Conservation (phyloP, 371 early-diverging fungal species). For the Cokeromyces recurvatus region DNA sequence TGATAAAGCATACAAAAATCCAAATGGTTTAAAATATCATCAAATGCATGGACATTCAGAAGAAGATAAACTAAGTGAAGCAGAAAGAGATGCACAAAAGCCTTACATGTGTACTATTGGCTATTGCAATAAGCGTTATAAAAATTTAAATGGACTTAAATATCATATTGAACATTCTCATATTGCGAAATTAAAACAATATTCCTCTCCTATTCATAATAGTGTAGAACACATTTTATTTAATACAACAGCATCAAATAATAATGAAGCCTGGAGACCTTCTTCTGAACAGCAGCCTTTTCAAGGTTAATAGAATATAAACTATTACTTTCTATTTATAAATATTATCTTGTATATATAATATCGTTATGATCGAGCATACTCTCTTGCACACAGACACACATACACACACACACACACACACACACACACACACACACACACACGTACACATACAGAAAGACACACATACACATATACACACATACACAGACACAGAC, state of each 20-base stretch:
- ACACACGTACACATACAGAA: too few species aligned
- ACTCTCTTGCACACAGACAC: too few species aligned
- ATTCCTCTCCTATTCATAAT: conserved; percentile 12
- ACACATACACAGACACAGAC: too few species aligned
- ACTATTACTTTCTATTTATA: background rate
- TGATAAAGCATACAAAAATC: conserved; percentile 95
- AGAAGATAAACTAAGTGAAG: conserved; percentile 38
- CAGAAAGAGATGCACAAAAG: conserved; percentile 55
- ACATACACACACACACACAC: too few species aligned
- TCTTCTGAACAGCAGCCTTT: too few species aligned
- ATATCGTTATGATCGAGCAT: too few species aligned
- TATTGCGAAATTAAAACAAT: conserved; percentile 20
- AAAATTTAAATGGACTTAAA: conserved; percentile 92
- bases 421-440: too few species aligned
- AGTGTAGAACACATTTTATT: background rate
- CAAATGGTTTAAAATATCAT: conserved; percentile 96
- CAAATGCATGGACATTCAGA: conserved; percentile 74
- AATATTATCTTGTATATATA: too few species aligned
- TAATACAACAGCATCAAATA: background rate
- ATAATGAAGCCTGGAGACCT: too few species aligned
- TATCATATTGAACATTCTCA: conserved; percentile 90
- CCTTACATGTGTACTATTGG: conserved; percentile 53
- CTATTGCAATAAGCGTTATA: conserved; percentile 24
- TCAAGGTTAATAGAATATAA: too few species aligned
- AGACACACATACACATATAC: too few species aligned